Evolutionary conservation across 1,284 basidiomycete species (phyloP).

Genomic region (Xerocomus minutiporus): DNA sequence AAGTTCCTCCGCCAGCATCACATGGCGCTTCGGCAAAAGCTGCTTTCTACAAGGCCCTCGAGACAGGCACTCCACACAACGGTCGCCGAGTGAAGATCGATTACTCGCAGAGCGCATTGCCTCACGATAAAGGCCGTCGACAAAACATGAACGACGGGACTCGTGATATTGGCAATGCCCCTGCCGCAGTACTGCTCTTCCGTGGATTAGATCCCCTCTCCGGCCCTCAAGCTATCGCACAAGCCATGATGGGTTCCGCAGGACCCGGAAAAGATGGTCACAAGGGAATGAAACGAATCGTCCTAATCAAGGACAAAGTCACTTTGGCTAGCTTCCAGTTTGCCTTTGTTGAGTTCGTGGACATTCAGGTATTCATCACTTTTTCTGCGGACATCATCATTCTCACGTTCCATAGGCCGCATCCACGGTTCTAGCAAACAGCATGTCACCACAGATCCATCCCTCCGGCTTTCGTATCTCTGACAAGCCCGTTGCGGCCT

Average conservation of each 20-base stretch:
- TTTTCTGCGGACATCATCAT: constrained; percentile 1
- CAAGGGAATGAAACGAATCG: constrained; percentile 78
- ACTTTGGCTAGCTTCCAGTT: constrained; percentile 86
- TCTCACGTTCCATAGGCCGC: constrained; percentile 49
- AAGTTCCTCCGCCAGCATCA: constrained; percentile 79
- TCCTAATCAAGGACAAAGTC: constrained; percentile 81
- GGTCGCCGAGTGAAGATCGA: constrained; percentile 87
- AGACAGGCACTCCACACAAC: constrained; percentile 57
- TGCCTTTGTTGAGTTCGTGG: constrained; percentile 86
- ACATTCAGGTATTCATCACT: constrained; percentile 57
- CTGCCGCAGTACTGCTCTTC: constrained; percentile 77
- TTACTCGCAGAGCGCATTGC: constrained; percentile 76
- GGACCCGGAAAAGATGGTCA: constrained; percentile 68
- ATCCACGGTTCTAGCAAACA: constrained; percentile 68
- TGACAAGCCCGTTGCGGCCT: constrained; percentile 79
- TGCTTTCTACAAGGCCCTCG: constrained; percentile 65
- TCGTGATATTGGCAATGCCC: constrained; percentile 84
- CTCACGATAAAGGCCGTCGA: constrained; percentile 59
- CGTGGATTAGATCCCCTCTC: constrained; percentile 85
- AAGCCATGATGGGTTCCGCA: constrained; percentile 67
- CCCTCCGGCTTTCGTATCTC: constrained; percentile 86
- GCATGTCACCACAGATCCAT: constrained; percentile 78
- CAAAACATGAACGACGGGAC: constrained; percentile 83
- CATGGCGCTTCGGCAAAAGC: constrained; percentile 69
- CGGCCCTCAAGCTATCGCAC: constrained; percentile 77